A percentile compares a stretch with the other conserved stretches of the same genome.
phyloP scores from a whole-genome alignment of 1,284 basidiomycete species.

The Pascua guehoae region DNA sequence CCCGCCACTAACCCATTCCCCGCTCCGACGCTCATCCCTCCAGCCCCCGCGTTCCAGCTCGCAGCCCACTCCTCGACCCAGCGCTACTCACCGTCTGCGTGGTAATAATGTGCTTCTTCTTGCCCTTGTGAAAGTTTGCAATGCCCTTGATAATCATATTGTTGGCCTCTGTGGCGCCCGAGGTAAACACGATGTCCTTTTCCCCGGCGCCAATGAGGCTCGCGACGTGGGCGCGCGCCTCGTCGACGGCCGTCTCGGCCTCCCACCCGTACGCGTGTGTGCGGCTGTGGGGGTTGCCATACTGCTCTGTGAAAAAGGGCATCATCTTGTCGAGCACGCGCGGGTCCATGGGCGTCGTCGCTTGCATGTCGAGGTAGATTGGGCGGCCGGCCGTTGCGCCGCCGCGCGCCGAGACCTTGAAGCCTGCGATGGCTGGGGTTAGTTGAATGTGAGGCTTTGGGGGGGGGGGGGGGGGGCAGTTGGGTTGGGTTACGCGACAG shows the following conservation, averaged over 20 bases:
- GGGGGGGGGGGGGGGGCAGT: no score
- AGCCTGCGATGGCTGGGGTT: constrained; percentile 59
- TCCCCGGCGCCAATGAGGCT: constrained; percentile 87
- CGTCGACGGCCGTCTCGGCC: constrained; percentile 89
- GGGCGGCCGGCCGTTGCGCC: constrained; percentile 65
- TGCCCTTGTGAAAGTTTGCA: constrained; percentile 87
- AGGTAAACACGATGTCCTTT: constrained; percentile 97
- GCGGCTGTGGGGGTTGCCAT: constrained; percentile 95
- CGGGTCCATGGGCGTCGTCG: constrained; percentile 96
- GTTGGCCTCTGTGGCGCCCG: constrained; percentile 96
- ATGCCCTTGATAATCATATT: constrained; percentile 98
- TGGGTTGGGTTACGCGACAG: no score
- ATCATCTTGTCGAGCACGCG: constrained; percentile 97
- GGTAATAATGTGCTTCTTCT: constrained; percentile 85
- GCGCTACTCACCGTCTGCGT: constrained; percentile 69
- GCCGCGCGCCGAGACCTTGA: constrained; percentile 68
- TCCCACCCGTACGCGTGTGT: constrained; percentile 99
- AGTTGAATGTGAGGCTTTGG: no score
- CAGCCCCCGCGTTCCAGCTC: not conserved
- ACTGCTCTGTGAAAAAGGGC: constrained; percentile 92
- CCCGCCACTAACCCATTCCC: not conserved
- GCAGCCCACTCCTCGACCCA: not conserved
- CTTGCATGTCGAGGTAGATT: constrained; percentile 94
- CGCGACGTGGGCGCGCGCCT: constrained; percentile 86
- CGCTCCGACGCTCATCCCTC: not conserved